phyloP scores from a whole-genome alignment of 1,139 yeast genomes.

The Hansenula sp. region DNA sequence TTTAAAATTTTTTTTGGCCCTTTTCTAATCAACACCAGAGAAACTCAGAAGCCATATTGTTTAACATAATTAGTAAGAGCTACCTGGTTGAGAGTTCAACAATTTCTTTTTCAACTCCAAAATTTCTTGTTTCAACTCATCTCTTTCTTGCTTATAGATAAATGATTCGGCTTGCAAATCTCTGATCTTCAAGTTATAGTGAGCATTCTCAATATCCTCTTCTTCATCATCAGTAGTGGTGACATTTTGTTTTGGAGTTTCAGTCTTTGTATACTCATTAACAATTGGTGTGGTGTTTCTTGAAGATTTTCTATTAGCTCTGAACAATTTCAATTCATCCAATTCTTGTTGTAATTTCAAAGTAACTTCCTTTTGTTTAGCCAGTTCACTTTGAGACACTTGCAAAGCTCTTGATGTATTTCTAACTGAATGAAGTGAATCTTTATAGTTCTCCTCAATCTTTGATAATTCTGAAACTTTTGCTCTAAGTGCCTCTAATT shows the following conservation, averaged over 20 bases:
- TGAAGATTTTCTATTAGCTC: conserved; percentile 34
- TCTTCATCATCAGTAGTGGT: conserved; percentile 34
- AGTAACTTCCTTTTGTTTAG: conserved; percentile 51
- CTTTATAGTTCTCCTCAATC: conserved; percentile 56
- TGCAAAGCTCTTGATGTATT: conserved; percentile 74
- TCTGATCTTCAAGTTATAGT: conserved; percentile 70
- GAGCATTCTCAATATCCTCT: conserved; percentile 53
- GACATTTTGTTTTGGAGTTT: conserved; percentile 2
- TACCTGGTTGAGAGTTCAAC: conserved; percentile 22
- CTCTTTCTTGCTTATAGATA: conserved; percentile 79
- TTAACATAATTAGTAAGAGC: conserved; percentile 3
- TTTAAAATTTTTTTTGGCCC: not conserved
- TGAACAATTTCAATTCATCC: conserved; percentile 58
- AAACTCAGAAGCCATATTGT: too few species aligned
- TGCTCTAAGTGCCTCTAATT: conserved; percentile 27
- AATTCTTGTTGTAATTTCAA: conserved; percentile 59
- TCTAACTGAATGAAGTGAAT: conserved; percentile 66
- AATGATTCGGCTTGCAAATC: conserved; percentile 83
- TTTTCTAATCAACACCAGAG: too few species aligned
- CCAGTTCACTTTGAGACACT: conserved; percentile 67
- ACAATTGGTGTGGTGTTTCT: conserved; percentile 30
- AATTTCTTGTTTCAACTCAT: conserved; percentile 67
- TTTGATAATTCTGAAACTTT: conserved; percentile 30
- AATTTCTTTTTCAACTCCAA: conserved; percentile 55
- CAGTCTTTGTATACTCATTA: conserved; percentile 12